A percentile compares a stretch with the other conserved stretches of the same genome.
Evolutionary conservation across 768 basidiomycete species (phyloP).

Genomic region (Collybiopsis luxurians): DNA sequence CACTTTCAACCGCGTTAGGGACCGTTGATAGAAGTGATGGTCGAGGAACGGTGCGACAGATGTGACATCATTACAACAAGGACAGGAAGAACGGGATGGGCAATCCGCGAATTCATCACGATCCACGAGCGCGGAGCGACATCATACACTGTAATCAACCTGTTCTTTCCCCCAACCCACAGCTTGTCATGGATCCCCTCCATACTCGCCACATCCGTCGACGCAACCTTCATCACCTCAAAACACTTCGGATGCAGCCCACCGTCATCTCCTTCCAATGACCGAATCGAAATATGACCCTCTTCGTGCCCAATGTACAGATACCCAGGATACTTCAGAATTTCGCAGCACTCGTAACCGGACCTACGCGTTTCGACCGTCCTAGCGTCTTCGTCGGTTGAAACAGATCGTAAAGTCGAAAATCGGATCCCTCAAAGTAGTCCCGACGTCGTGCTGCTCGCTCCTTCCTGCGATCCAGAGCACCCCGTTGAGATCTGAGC

Average conservation of each 20-base stretch:
- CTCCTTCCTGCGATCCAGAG: constrained; percentile 79
- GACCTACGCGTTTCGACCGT: constrained; percentile 65
- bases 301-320: constrained; percentile 93
- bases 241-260: constrained; percentile 49
- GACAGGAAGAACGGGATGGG: constrained; percentile 64
- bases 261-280: constrained; percentile 24
- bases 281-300: constrained; percentile 86
- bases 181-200: constrained; percentile 82
- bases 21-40: too few species aligned
- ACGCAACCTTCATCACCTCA: constrained; percentile 76
- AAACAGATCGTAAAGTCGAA: constrained; percentile 80
- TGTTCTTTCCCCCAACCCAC: constrained; percentile 87
- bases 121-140: constrained; percentile 74
- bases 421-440: constrained; percentile 54
- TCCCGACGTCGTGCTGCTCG: constrained; percentile 40
- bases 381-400: constrained; percentile 32
- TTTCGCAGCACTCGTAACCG: constrained; percentile 79
- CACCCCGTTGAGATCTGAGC: constrained; percentile 69
- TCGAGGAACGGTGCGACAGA: too few species aligned
- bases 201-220: constrained; percentile 78
- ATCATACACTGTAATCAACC: constrained; percentile 81
- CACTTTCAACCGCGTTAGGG: too few species aligned
- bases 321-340: constrained; percentile 62
- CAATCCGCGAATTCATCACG: constrained; percentile 85
- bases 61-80: too few species aligned